These are phyloP conservation scores for Cercospora nicotianae DNA, from an alignment of 2,329 filamentous ascomycete species.

Conservation along the genomic window DNA sequence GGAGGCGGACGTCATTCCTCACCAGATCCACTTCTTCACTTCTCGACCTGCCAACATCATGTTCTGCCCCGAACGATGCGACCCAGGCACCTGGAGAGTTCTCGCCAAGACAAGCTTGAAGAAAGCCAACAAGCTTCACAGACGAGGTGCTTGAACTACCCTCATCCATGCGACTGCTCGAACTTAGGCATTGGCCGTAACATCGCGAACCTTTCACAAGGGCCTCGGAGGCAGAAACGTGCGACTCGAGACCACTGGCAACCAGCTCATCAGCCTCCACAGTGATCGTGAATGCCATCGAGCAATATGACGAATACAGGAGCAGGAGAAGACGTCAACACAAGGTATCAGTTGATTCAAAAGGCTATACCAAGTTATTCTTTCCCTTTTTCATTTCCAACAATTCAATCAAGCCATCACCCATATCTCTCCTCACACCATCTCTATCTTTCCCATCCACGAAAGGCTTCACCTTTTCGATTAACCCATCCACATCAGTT, in stretches of 20 bases:
- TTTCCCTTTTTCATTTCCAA: slow-evolving; percentile 21
- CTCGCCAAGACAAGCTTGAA: background rate
- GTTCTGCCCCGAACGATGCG: no score
- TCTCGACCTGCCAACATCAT: no score
- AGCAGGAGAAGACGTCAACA: background rate
- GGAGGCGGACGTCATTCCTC: background rate
- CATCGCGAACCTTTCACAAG: background rate
- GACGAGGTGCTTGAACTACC: background rate
- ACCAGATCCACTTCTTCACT: background rate
- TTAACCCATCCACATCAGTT: slow-evolving; percentile 8
- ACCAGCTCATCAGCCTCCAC: background rate
- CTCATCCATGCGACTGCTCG: background rate
- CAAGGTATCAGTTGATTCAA: background rate
- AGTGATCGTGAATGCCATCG: background rate
- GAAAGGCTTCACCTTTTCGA: slow-evolving; percentile 16
- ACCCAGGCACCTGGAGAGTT: background rate
- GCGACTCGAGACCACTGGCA: background rate
- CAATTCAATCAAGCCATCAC: slow-evolving; percentile 22
- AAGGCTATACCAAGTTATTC: slow-evolving; percentile 10
- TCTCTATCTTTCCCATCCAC: slow-evolving; percentile 13
- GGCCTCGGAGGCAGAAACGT: background rate
- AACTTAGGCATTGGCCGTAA: background rate
- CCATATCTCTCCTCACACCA: slow-evolving; percentile 15
- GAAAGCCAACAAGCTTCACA: background rate
- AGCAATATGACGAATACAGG: background rate